Base-by-base conservation (phyloP, 2,329 filamentous ascomycete species). In the Mycosphaerella arachidis region DNA sequence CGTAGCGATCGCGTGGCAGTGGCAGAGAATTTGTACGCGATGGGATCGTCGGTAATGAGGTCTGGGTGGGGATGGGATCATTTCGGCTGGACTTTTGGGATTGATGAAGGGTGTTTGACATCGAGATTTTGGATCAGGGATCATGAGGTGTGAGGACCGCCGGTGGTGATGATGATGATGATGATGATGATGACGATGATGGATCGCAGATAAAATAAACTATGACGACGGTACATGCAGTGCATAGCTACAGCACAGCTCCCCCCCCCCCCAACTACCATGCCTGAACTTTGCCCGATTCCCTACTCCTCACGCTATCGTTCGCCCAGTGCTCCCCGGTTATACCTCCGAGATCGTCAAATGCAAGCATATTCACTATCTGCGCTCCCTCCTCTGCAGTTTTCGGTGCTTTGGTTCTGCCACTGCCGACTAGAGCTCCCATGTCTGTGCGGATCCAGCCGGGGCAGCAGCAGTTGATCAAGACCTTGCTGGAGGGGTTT, bases 371-470 rank as follows among this genome's bases (percentile, higher is more conserved):
- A 1, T 74, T 65, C 5, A 73, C 72, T 46, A 76, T 76, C 30
- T 51, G 60, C 18, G 73, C 73, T 4, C 74, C 74, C 55, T 76
- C 67, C 40, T 73, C 72, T 20, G 70, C 65, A 7, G 66, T 68
- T 62, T 75, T 75, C 6, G 73, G 70, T 33, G 73, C 68, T 29
- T 66, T 61, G 27, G 53, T 54, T 24, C 60, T 59, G 5, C 29
- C 50, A 20, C 50, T 29, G 5, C 68, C 69, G 20, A 72, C 65
- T 24, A 72, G 64, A 29, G 58, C 52, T n/a, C 72, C 74, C 70
- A 75, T 74, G 45, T 74, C 72, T 29, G 72, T 75, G n/a, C 64
- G 60, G 4, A 74, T 68, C 71, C 72, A 74, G 8, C 74, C 75
- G 9, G 74, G 73, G 68, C 73, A 75, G 54, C 74, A 76, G 57